These are phyloP conservation scores for Botrytis cinerea DNA, from an alignment of 2,329 filamentous ascomycete species.

Conservation along the genomic window DNA sequence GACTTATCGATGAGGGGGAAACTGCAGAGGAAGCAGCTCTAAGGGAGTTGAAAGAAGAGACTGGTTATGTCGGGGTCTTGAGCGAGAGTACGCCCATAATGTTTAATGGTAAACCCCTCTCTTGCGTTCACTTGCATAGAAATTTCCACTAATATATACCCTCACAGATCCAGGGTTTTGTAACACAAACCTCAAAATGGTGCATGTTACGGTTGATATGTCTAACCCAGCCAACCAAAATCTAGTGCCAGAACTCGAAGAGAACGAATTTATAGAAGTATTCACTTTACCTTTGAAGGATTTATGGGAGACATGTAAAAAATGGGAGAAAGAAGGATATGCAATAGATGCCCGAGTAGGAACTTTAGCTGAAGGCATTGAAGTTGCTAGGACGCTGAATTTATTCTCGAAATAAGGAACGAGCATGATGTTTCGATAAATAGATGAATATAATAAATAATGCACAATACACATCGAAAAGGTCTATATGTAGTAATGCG, in stretches of 20 bases:
- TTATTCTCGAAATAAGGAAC: constrained; percentile 29
- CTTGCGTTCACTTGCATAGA: not conserved
- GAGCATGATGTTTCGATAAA: not conserved
- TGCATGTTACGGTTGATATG: constrained; percentile 52
- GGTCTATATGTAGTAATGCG: not conserved
- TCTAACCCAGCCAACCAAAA: constrained; percentile 49
- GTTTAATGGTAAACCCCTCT: constrained; percentile 54
- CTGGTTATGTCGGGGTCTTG: constrained; percentile 61
- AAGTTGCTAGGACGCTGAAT: constrained; percentile 44
- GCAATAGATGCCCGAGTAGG: constrained; percentile 46
- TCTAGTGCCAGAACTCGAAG: constrained; percentile 50
- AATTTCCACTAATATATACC: not conserved
- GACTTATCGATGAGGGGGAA: constrained; percentile 63
- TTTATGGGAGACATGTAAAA: constrained; percentile 49
- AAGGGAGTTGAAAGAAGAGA: constrained; percentile 66
- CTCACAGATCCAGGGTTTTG: constrained; percentile 60
- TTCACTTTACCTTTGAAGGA: constrained; percentile 50
- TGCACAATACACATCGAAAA: not conserved
- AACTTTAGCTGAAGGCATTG: constrained; percentile 45
- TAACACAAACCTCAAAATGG: constrained; percentile 63
- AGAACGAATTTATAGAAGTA: constrained; percentile 56
- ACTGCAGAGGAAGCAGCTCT: constrained; percentile 62
- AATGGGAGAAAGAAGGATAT: constrained; percentile 46
- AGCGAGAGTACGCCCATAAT: constrained; percentile 64
- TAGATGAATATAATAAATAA: not conserved